Base-by-base conservation (phyloP, 331 rosid species). In the Cydonia oblonga region DNA sequence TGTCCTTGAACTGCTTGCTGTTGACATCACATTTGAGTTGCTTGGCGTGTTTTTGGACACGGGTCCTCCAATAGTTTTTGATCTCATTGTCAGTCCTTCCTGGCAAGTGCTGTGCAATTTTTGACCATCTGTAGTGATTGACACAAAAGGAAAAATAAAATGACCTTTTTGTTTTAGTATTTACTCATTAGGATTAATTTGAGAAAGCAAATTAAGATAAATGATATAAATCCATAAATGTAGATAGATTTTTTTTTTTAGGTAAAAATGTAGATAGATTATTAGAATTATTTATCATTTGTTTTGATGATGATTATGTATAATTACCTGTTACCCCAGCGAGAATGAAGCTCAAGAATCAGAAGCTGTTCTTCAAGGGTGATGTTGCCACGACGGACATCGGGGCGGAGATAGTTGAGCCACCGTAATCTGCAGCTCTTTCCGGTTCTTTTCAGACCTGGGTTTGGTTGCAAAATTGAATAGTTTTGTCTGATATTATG, bases 1-100 rank as follows among this genome's bases (percentile, higher is more conserved):
- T 81, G 80, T 95, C 99, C 81, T 91, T 95, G 86, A 95, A 95
- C 83, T 89, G 92, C 81, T 95, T 91, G 89, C 97, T 91, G 77
- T 95, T 95, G 44, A 95, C 96, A 77, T 95, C 97, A 60, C 99
- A 95, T 87, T 91, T 95, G 15, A 95, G 97, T 78, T 95, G 97
- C 66, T 91, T 95, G 12, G 99, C 99, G 63, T 89, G 97, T 20
- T 95, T 95, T 56, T 95, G 99, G 1, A 95, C 99, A 4, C 99
- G 87, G 10, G 99, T 95, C 68, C 99, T 83, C 99, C 99, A 95
- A 53, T 95, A 91, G 60, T 95, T 95, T 64, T 95, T 95, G 1
- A 95, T 95, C 79, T 95, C 99, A 2, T 95, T 95, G 35, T 95
- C 99, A 0, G 99, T 95, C 70, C 99, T 76, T 52, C 99, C 99